phyloP scores from a whole-genome alignment of 495 filamentous ascomycete genomes.

The Xylaria sp. region DNA sequence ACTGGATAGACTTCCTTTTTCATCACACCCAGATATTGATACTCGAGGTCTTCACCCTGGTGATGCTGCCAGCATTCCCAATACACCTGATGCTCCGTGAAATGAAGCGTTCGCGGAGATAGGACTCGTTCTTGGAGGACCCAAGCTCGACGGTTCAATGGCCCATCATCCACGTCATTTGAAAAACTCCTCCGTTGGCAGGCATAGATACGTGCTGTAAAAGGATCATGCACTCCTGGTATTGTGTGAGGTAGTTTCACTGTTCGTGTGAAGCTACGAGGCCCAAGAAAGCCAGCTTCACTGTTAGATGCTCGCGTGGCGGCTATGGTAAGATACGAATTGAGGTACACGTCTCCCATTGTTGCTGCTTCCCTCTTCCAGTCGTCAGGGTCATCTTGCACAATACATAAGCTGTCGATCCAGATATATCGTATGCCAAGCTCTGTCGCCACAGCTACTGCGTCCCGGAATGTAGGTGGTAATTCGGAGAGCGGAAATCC shows the following conservation, averaged over 20 bases:
- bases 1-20: slow-evolving; percentile 14
- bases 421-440: slow-evolving; percentile 29
- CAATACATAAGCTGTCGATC: slow-evolving; percentile 40
- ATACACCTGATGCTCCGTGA: slow-evolving; percentile 22
- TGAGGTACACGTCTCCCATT: slow-evolving; percentile 38
- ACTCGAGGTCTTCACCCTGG: slow-evolving; percentile 17
- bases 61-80: slow-evolving; percentile 31
- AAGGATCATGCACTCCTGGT: not conserved
- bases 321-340: slow-evolving; percentile 17
- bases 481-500: slow-evolving; percentile 7
- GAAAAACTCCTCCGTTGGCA: slow-evolving; percentile 20
- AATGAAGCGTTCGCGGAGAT: slow-evolving; percentile 30
- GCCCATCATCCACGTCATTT: slow-evolving; percentile 7
- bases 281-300: slow-evolving; percentile 15
- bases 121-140: slow-evolving; percentile 33
- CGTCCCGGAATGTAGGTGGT: slow-evolving; percentile 8
- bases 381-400: slow-evolving; percentile 40
- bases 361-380: slow-evolving; percentile 41
- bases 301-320: slow-evolving; percentile 2
- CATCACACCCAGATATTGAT: slow-evolving; percentile 10
- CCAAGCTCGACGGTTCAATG: slow-evolving; percentile 28
- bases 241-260: not conserved
- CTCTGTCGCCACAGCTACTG: slow-evolving; percentile 9
- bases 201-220: not conserved
- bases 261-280: slow-evolving; percentile 1